These are phyloP conservation scores for Pseudopyricularia cyperi DNA, from an alignment of 2,329 filamentous ascomycete genomes.

Conservation along the genomic window DNA sequence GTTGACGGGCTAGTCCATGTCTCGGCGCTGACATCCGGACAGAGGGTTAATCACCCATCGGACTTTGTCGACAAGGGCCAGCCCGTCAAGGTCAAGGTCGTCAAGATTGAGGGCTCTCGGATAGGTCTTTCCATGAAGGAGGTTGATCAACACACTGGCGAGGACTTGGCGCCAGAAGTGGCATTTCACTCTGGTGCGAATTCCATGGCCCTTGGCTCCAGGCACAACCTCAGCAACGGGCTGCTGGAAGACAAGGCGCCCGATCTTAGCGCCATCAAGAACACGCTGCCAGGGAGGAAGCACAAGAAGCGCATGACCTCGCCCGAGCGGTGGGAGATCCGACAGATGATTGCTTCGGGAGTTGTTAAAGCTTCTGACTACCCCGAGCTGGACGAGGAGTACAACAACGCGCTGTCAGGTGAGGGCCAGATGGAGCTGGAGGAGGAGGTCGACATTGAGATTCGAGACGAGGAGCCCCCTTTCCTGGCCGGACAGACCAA, in stretches of 20 bases:
- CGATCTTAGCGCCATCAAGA: not conserved
- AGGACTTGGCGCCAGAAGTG: conserved; percentile 66
- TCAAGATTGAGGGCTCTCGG: conserved; percentile 68
- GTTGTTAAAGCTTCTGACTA: conserved; percentile 88
- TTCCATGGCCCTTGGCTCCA: conserved; percentile 57
- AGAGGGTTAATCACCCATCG: conserved; percentile 81
- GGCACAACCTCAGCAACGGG: conserved; percentile 1
- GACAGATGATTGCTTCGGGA: conserved; percentile 89
- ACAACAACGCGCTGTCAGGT: conserved; percentile 73
- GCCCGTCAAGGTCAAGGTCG: conserved; percentile 81
- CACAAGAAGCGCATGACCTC: conserved; percentile 91
- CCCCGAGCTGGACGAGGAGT: conserved; percentile 88
- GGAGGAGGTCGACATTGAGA: conserved; percentile 94
- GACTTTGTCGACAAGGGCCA: conserved; percentile 75
- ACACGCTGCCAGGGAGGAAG: conserved; percentile 42
- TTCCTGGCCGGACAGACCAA: conserved; percentile 95
- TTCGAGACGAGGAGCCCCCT: conserved; percentile 89
- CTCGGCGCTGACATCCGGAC: conserved; percentile 73
- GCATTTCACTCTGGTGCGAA: conserved; percentile 84
- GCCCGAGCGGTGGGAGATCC: conserved; percentile 93
- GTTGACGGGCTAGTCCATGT: conserved; percentile 91
- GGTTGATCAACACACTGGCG: conserved; percentile 79
- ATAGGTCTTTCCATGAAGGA: conserved; percentile 95
- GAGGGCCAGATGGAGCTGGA: conserved; percentile 85
- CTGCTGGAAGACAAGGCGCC: not conserved